phyloP scores from a whole-genome alignment of 306 rosid species.

The Corylus heterophylla region DNA sequence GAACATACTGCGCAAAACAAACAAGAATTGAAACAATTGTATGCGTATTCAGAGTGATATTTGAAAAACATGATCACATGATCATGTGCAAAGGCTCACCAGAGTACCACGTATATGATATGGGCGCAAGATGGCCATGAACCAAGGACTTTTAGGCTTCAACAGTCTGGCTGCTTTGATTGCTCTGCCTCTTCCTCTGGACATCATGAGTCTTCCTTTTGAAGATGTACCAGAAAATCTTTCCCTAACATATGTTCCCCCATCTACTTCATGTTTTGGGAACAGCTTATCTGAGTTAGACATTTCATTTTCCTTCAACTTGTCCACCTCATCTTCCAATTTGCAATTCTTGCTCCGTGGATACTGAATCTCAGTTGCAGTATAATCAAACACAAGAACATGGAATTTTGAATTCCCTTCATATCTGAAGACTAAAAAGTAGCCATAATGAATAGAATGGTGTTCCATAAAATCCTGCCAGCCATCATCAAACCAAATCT shows the following conservation, averaged over 20 bases:
- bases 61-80: not conserved
- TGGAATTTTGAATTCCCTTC: conserved; percentile 22
- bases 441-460: conserved; percentile 1
- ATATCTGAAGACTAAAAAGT: conserved; percentile 24
- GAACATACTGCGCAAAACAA: conserved; percentile 15
- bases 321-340: not conserved
- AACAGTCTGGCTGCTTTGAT: no score
- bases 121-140: not conserved
- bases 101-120: not conserved
- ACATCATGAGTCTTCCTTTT: not conserved
- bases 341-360: not conserved
- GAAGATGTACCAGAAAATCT: no score
- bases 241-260: not conserved
- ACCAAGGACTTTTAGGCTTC: no score
- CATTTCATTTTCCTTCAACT: not conserved
- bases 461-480: no score
- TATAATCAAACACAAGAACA: conserved; percentile 11
- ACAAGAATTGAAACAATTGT: not conserved
- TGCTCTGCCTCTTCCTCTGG: no score
- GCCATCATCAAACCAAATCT: no score
- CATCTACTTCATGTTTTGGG: not conserved
- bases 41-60: not conserved
- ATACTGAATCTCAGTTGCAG: conserved; percentile 26
- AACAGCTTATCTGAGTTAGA: not conserved
- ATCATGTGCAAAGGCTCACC: conserved; percentile 18